These are phyloP conservation scores for Fusarium albosuccineum DNA, from an alignment of 2,329 filamentous ascomycete genomes.

Conservation along the genomic window DNA sequence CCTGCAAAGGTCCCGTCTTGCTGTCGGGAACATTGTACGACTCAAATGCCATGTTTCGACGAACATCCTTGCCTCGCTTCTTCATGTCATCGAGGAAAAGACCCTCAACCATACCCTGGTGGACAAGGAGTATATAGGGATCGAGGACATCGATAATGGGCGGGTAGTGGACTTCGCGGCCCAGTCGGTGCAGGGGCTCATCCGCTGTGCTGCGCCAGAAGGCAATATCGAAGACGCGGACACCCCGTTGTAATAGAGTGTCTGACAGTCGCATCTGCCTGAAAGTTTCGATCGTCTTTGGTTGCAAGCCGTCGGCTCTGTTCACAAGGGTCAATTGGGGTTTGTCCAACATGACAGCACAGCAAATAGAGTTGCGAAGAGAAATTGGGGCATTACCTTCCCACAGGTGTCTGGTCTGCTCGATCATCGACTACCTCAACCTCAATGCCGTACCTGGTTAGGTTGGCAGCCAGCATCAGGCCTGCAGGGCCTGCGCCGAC, in stretches of 20 bases:
- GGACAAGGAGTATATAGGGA: constrained; percentile 70
- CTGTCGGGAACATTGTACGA: constrained; percentile 63
- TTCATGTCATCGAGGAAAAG: constrained; percentile 77
- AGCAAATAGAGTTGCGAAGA: background rate
- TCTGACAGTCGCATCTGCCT: constrained; percentile 81
- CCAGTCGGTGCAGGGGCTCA: constrained; percentile 69
- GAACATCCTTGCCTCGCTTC: constrained; percentile 73
- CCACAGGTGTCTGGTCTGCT: constrained; percentile 75
- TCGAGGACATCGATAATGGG: constrained; percentile 69
- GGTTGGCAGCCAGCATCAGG: constrained; percentile 66
- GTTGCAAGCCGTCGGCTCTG: constrained; percentile 79
- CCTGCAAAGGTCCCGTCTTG: constrained; percentile 59
- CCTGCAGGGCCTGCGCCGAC: constrained; percentile 69
- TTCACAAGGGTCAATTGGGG: constrained; percentile 34
- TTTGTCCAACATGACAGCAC: constrained; percentile 18
- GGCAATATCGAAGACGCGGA: constrained; percentile 79
- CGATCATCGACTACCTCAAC: constrained; percentile 77
- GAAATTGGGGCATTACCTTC: constrained; percentile 56
- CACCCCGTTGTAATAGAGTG: constrained; percentile 73
- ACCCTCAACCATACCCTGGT: constrained; percentile 82
- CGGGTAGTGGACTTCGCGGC: constrained; percentile 78
- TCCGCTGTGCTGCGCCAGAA: constrained; percentile 73
- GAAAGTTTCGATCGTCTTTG: constrained; percentile 83
- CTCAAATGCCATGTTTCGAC: constrained; percentile 73
- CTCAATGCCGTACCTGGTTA: constrained; percentile 75